Conservation (phyloP, 2,329 filamentous ascomycete genomes). For the Cladosporium sp. region DNA sequence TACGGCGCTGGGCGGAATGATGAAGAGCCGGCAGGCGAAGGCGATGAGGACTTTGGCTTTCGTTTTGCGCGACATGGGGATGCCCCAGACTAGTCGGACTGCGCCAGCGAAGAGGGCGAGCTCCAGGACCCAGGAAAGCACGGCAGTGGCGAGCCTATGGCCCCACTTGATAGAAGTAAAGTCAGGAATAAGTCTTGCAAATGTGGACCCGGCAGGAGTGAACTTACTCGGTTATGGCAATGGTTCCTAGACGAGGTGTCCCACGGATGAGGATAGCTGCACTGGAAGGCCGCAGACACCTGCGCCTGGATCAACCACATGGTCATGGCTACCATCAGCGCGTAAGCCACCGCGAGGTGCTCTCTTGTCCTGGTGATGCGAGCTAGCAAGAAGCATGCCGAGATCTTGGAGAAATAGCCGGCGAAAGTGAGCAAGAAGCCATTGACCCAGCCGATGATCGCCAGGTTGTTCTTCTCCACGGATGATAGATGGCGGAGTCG, state of each 20-base stretch:
- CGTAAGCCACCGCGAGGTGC: conserved; percentile 17
- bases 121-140: conserved; percentile 19
- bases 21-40: conserved; percentile 22
- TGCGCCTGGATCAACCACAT: conserved; percentile 17
- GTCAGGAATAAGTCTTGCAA: too few species aligned
- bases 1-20: neutral
- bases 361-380: conserved; percentile 19
- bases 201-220: too few species aligned
- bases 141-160: conserved; percentile 16
- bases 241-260: conserved; percentile 8
- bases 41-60: conserved; percentile 21
- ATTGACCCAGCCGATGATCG: conserved; percentile 17
- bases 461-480: conserved; percentile 7
- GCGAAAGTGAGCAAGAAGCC: conserved; percentile 17
- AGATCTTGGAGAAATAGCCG: conserved; percentile 19
- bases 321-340: conserved; percentile 13
- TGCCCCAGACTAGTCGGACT: conserved; percentile 20
- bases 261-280: conserved; percentile 23
- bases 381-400: conserved; percentile 21
- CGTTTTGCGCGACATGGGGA: conserved; percentile 20
- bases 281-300: conserved; percentile 18
- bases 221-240: conserved; percentile 16
- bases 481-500: neutral
- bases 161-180: conserved; percentile 9
- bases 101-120: conserved; percentile 18